A percentile compares a stretch with the other conserved stretches of the same genome.
Evolutionary conservation across 208 protist species (phyloP).

Genomic region (Crithidia thermophila): DNA sequence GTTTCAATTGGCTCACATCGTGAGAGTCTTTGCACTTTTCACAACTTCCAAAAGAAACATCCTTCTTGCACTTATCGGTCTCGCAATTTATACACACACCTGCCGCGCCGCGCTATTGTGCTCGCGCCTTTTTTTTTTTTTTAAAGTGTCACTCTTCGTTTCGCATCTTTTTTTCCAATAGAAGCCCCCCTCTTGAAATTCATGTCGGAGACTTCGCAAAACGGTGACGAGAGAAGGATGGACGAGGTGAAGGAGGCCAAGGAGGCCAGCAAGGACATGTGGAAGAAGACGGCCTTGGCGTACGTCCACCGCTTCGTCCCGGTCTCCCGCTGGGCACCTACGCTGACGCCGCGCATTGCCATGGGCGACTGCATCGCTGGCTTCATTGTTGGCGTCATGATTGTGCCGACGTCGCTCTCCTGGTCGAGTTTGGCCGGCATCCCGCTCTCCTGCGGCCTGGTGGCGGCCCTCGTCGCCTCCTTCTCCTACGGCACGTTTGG

Average conservation of each 20-base stretch:
- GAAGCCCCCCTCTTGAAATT: no score
- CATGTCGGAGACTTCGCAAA: no score
- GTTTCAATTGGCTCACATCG: no score
- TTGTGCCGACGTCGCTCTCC: conserved; percentile 52
- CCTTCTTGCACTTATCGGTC: no score
- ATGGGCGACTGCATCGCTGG: conserved; percentile 41
- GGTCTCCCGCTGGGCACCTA: conserved; percentile 38
- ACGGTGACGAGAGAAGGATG: no score
- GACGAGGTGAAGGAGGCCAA: not conserved
- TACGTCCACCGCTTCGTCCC: conserved; percentile 42
- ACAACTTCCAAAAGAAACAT: no score
- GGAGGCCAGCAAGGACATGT: not conserved
- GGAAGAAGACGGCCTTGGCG: conserved; percentile 3
- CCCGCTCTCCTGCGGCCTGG: conserved; percentile 47
- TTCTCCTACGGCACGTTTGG: conserved; percentile 59
- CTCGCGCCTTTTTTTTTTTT: no score
- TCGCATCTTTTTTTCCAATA: no score
- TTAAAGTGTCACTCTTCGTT: no score
- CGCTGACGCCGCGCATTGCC: conserved; percentile 26
- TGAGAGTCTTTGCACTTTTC: no score
- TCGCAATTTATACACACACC: no score
- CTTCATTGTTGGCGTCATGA: conserved; percentile 63
- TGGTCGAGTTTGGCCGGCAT: conserved; percentile 52
- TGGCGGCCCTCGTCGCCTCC: conserved; percentile 41
- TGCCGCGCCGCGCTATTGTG: no score